A percentile compares a stretch with the other conserved stretches of the same genome.
Conservation (phyloP, 306 rosid genomes). For the Medicago lupulina region DNA sequence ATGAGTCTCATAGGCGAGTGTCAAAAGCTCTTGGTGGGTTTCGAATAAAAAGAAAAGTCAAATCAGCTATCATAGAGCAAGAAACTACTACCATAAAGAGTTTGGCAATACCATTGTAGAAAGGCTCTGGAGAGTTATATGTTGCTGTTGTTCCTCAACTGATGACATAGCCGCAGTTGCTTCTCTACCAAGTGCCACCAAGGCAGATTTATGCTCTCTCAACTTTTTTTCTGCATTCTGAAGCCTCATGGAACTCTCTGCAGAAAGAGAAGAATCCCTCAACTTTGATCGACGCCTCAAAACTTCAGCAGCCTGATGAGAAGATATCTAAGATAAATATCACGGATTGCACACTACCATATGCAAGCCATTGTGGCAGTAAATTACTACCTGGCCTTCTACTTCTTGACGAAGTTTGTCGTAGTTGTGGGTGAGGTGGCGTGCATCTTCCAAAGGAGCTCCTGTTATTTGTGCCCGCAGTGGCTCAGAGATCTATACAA, state of each 20-base stretch:
- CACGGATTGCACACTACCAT: conserved; percentile 41
- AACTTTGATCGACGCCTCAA: conserved; percentile 87
- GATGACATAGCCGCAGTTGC: conserved; percentile 88
- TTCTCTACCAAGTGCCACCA: conserved; percentile 85
- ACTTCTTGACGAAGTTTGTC: conserved; percentile 88
- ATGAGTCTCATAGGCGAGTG: neutral
- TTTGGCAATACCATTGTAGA: conserved; percentile 68
- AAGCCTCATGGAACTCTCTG: conserved; percentile 77
- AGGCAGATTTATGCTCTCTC: conserved; percentile 81
- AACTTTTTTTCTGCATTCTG: conserved; percentile 84
- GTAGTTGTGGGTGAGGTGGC: conserved; percentile 82
- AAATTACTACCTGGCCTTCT: conserved; percentile 76
- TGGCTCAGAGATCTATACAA: conserved; percentile 82
- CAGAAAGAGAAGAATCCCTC: conserved; percentile 70
- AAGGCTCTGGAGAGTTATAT: conserved; percentile 73
- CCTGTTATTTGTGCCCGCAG: conserved; percentile 83
- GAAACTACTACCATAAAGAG: conserved; percentile 30
- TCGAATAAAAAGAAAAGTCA: neutral
- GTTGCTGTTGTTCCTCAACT: conserved; percentile 90
- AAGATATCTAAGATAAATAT: conserved; percentile 49
- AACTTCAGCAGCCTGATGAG: conserved; percentile 86
- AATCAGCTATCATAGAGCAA: conserved; percentile 25
- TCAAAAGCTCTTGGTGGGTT: neutral
- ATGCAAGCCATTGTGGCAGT: conserved; percentile 42
- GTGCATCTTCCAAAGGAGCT: conserved; percentile 98